Evolutionary conservation across 108 stramenopile genomes (phyloP).

Genomic region (Pseudonitzschia pungens): DNA sequence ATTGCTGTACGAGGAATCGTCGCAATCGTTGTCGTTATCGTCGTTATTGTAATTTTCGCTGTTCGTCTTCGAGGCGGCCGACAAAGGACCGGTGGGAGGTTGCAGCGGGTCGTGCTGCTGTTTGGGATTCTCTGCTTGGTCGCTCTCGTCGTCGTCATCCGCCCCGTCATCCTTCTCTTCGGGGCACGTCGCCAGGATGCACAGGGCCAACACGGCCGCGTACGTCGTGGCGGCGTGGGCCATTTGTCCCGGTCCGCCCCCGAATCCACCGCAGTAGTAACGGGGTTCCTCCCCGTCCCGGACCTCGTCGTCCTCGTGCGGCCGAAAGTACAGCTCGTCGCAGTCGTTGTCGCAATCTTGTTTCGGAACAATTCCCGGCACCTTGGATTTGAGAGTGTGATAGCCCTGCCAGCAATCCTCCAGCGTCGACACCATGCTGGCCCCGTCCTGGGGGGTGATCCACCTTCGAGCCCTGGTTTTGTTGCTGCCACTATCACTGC

Average conservation of each 20-base stretch:
- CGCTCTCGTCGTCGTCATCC: constrained; percentile 2
- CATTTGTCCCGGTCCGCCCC: constrained; percentile 93
- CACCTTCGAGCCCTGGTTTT: neutral
- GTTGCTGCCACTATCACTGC: neutral
- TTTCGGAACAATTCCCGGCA: neutral
- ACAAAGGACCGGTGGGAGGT: no score
- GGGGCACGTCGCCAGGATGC: constrained; percentile 51
- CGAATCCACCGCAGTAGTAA: constrained; percentile 82
- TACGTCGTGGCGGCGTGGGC: constrained; percentile 96
- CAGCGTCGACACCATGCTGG: constrained; percentile 66
- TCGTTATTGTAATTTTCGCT: neutral
- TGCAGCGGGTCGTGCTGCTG: no score
- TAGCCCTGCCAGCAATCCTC: constrained; percentile 51
- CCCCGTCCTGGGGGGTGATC: constrained; percentile 25
- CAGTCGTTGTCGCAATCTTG: neutral
- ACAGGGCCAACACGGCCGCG: constrained; percentile 79
- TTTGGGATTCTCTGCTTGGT: no score
- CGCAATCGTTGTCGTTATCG: neutral
- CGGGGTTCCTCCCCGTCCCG: neutral
- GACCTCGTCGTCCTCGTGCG: neutral
- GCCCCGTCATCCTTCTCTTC: neutral
- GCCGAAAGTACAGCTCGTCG: constrained; percentile 20
- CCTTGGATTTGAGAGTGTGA: neutral
- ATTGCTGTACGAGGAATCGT: constrained; percentile 9
- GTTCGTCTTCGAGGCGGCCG: no score